Evolutionary conservation across 148 eudicot genomes (phyloP).

Genomic region (Spergularia marina): DNA sequence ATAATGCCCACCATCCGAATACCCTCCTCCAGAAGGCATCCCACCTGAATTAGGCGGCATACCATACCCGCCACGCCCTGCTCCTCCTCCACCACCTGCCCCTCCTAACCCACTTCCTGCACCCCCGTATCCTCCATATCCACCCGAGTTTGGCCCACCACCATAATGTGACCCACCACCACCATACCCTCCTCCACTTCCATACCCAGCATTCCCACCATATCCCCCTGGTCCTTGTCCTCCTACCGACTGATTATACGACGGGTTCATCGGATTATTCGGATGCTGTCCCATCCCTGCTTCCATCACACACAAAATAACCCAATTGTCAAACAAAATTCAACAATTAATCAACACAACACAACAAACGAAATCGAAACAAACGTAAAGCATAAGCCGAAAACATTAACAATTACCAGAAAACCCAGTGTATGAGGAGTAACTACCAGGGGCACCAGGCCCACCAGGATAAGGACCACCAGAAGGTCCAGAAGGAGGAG

Average conservation of each 20-base stretch:
- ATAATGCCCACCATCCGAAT: constrained; percentile 51
- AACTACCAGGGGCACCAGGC: constrained; percentile 29
- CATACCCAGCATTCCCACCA: constrained; percentile 47
- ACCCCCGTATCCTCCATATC: constrained; percentile 48
- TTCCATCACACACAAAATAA: neutral
- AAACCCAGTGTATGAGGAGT: constrained; percentile 36
- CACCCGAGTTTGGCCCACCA: constrained; percentile 49
- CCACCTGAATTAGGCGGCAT: constrained; percentile 27
- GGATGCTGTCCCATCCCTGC: constrained; percentile 37
- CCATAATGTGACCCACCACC: constrained; percentile 50
- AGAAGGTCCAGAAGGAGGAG: constrained; percentile 10
- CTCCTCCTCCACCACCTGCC: constrained; percentile 30
- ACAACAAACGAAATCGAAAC: neutral
- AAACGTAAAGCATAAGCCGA: neutral
- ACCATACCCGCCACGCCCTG: constrained; percentile 29
- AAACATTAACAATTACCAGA: constrained; percentile 21
- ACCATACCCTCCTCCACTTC: constrained; percentile 33
- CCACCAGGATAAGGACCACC: constrained; percentile 34
- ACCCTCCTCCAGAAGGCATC: constrained; percentile 40
- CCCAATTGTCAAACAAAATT: neutral
- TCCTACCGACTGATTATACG: constrained; percentile 31
- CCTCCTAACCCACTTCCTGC: constrained; percentile 3
- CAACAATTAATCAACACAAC: neutral
- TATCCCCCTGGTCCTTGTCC: constrained; percentile 46
- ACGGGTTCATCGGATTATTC: constrained; percentile 31